Conservation (phyloP, 2,329 filamentous ascomycete species). For the Stromatinia cepivora region DNA sequence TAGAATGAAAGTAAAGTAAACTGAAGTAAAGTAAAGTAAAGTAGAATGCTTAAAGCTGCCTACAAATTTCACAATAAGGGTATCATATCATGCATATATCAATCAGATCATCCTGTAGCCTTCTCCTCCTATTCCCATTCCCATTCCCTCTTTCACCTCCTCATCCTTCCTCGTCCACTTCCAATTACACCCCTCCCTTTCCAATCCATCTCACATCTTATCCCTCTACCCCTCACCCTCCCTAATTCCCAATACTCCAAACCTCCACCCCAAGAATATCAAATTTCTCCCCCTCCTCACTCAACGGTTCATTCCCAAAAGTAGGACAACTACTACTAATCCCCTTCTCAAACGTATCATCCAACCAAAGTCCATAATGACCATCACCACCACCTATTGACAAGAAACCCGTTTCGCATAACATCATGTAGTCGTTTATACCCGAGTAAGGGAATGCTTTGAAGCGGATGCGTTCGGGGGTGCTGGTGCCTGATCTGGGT, state of each 20-base stretch:
- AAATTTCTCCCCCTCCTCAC: constrained; percentile 91
- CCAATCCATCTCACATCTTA: no score
- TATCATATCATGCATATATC: constrained; percentile 24
- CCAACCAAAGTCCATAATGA: constrained; percentile 90
- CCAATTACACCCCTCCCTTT: no score
- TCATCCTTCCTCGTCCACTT: no score
- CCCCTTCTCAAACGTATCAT: constrained; percentile 79
- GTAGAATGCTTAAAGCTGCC: background rate
- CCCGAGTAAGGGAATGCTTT: constrained; percentile 97
- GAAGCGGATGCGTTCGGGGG: constrained; percentile 80
- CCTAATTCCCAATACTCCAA: constrained; percentile 75
- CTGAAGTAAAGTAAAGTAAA: background rate
- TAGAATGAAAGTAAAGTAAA: background rate
- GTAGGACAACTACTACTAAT: constrained; percentile 83
- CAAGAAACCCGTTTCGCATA: constrained; percentile 82
- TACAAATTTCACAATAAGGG: constrained; percentile 21
- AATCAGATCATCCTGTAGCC: background rate
- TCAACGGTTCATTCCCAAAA: constrained; percentile 91
- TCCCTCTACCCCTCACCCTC: no score
- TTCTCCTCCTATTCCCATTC: background rate
- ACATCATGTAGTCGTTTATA: constrained; percentile 94
- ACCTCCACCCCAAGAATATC: constrained; percentile 87
- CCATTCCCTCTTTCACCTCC: background rate
- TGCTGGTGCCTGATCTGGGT: constrained; percentile 47
- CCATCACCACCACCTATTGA: constrained; percentile 87